Base-by-base conservation (phyloP, 1,284 basidiomycete species). In the Tilletia walkeri region DNA sequence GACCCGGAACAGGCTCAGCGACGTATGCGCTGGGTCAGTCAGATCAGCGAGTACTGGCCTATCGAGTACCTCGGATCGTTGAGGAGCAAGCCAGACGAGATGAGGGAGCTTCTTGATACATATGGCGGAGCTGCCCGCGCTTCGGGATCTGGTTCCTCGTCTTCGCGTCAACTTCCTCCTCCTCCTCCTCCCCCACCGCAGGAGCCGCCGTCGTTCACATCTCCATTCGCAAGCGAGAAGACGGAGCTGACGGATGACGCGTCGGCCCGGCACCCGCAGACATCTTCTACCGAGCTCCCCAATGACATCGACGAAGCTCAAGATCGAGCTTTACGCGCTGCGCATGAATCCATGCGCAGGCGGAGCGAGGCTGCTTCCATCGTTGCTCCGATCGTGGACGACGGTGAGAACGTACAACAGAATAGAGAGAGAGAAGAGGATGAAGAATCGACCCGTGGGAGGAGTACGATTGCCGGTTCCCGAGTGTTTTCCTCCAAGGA, bases 21-120 rank as follows among this genome's bases (percentile, higher is more conserved):
- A 69, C 67, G 82, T 9, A 85, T 85, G 85, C 76, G 84, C 5
- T 85, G 84, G 79, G 82, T 85, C 16, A 83, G 85, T 5, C 85
- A 85, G 71, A 82, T 83, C 69, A 80, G 78, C 73, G 82, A 97
- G 84, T 96, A 96, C 82, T 97, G 93, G 91, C 90, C 92, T 0
- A 88, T 95, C 66, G 88, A 91, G 24, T 89, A 89, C 67, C 87
- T 97, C 1, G 91, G 92, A 1, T 82, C 84, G 9, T 87, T 97
- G 9, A 24, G 59, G 34, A 63, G 38, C 87, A 86, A 87, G 5
- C 86, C 88, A 34, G 83, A 83, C 20, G 91, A 94, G 24, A 92
- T 95, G 89, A 84, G 86, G 18, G 85, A 86, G 3, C 74, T 76
- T n/a, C 69, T 83, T 20, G 65, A 70, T 2, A 71, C 73, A 39